Percentiles rank a stretch among this genome's conserved stretches.
phyloP scores from a whole-genome alignment of 2,329 filamentous ascomycete genomes.

The Remersonia thermophila region DNA sequence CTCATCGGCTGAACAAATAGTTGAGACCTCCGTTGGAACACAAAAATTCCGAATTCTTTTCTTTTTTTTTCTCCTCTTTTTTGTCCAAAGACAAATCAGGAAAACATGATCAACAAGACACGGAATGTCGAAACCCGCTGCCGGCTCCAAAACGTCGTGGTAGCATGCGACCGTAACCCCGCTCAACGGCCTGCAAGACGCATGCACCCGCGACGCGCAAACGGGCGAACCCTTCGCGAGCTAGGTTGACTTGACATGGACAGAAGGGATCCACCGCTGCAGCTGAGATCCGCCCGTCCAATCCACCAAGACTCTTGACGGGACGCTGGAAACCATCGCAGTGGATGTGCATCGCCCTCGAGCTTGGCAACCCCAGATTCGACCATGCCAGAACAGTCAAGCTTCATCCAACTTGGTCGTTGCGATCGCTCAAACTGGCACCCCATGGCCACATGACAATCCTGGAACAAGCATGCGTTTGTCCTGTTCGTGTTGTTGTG shows the following conservation, averaged over 20 bases:
- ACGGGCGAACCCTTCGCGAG: conserved; percentile 6
- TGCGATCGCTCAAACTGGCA: background rate
- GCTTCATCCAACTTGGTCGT: background rate
- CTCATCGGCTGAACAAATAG: no score
- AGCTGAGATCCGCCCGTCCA: conserved; percentile 4
- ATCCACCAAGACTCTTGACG: background rate
- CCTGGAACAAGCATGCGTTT: no score
- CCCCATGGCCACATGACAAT: conserved; percentile 4
- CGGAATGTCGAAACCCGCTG: background rate
- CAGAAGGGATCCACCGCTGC: conserved; percentile 1
- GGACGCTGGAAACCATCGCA: background rate
- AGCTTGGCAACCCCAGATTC: conserved; percentile 12
- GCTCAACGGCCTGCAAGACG: conserved; percentile 10
- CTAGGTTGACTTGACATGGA: conserved; percentile 8
- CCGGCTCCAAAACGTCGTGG: background rate
- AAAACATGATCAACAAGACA: no score
- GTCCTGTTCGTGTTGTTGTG: no score
- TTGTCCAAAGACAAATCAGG: no score
- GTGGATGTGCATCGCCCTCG: conserved; percentile 4
- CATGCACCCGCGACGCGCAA: conserved; percentile 13
- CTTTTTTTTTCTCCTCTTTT: no score
- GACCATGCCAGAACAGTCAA: conserved; percentile 3
- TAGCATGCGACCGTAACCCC: conserved; percentile 7
- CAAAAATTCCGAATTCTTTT: no score
- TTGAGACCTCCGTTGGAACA: no score